phyloP scores from a whole-genome alignment of 176 grass and related monocot genomes.

The Alloteropsis semialata region DNA sequence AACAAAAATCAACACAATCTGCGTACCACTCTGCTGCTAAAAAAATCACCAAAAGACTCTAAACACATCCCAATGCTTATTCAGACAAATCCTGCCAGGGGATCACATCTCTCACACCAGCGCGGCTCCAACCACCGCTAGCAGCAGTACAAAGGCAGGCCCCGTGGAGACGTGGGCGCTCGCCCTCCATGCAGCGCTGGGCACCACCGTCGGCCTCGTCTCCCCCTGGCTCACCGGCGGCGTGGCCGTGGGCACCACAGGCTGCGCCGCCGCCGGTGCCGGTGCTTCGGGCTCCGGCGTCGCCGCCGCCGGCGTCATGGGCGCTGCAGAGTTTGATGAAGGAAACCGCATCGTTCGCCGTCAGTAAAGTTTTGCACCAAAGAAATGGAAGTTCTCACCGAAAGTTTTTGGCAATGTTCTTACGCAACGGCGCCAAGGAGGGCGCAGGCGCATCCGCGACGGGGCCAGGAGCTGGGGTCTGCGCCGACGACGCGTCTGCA shows the following conservation, averaged over 20 bases:
- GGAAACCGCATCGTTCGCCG: background rate
- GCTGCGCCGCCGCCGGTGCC: background rate
- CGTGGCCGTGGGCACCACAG: constrained; percentile 17
- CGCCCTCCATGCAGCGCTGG: constrained; percentile 32
- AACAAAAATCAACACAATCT: background rate
- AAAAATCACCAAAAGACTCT: background rate
- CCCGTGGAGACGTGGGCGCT: background rate
- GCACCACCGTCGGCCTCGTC: constrained; percentile 46
- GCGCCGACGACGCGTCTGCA: constrained; percentile 50
- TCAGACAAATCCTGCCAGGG: background rate
- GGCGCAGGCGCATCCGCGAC: constrained; percentile 45
- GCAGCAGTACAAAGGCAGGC: background rate
- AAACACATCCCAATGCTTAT: background rate
- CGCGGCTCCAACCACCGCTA: background rate
- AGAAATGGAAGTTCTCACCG: background rate
- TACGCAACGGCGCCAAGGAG: constrained; percentile 44
- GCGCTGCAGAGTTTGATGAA: constrained; percentile 5
- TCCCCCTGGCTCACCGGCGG: constrained; percentile 39
- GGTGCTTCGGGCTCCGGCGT: constrained; percentile 32
- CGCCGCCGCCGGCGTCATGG: constrained; percentile 5
- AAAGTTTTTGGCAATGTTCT: background rate
- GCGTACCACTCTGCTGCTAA: background rate
- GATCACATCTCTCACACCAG: constrained; percentile 16
- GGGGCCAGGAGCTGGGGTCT: constrained; percentile 56
- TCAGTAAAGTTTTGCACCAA: background rate